A percentile compares a stretch with the other conserved stretches of the same genome.
Evolutionary conservation across 768 basidiomycete species (phyloP).

Genomic region (Lactarius hengduanensis): DNA sequence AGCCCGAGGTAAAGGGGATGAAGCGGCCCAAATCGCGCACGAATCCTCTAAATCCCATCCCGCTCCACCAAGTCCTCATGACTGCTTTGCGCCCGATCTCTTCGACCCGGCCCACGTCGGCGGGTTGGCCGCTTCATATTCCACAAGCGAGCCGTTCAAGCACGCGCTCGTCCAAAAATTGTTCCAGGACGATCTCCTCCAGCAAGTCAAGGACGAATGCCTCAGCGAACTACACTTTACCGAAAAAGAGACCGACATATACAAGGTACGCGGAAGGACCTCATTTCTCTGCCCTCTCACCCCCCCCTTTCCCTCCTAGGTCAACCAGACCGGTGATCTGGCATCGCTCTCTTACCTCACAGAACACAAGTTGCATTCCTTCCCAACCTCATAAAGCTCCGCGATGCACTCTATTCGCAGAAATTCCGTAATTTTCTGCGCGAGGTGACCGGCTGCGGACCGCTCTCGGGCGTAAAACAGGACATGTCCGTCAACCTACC

Average conservation of each 20-base stretch:
- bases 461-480: conserved; percentile 86
- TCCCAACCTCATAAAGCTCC: conserved; percentile 74
- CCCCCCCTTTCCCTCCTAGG: conserved; percentile 54
- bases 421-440: conserved; percentile 82
- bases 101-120: conserved; percentile 59
- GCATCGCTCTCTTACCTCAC: conserved; percentile 91
- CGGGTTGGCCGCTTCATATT: conserved; percentile 55
- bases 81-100: conserved; percentile 52
- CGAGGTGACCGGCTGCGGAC: conserved; percentile 87
- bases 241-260: conserved; percentile 98
- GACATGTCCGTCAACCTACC: conserved; percentile 97
- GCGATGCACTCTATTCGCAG: conserved; percentile 87
- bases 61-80: conserved; percentile 22
- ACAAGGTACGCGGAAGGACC: conserved; percentile 60
- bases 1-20: conserved; percentile 34
- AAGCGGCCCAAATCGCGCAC: conserved; percentile 44
- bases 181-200: conserved; percentile 80
- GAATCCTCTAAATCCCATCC: conserved; percentile 27
- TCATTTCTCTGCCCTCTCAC: not conserved
- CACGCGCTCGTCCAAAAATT: conserved; percentile 78
- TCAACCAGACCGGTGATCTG: conserved; percentile 96
- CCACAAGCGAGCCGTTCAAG: conserved; percentile 67
- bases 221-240: conserved; percentile 74
- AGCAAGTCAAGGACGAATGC: conserved; percentile 82
- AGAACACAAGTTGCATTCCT: conserved; percentile 72